Conservation (phyloP, 1,284 basidiomycete species). For the Cryptococcus jaspeensis region DNA sequence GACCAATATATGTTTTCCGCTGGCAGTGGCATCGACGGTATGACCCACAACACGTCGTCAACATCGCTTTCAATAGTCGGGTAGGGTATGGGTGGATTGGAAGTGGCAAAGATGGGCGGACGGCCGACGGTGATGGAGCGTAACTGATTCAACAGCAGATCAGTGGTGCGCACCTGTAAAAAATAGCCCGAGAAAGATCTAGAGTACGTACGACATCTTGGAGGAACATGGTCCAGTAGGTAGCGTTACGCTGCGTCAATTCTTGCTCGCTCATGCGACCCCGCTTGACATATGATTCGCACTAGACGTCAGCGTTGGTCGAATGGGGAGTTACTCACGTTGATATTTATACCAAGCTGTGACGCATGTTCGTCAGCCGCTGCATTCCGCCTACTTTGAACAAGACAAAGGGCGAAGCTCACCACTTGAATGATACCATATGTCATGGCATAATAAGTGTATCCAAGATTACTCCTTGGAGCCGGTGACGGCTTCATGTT, state of each 20-base stretch:
- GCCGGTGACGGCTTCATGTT: not conserved
- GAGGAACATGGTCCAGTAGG: conserved; percentile 22
- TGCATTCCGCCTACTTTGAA: not conserved
- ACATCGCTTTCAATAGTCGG: conserved; percentile 7
- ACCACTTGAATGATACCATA: conserved; percentile 12
- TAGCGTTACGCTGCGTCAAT: conserved; percentile 7
- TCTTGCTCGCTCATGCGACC: conserved; percentile 18
- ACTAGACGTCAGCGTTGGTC: not conserved
- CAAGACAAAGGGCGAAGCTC: not conserved
- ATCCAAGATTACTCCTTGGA: conserved; percentile 7
- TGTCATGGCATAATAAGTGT: conserved; percentile 17
- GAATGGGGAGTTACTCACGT: conserved; percentile 4
- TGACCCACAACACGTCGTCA: conserved; percentile 10
- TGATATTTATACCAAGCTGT: conserved; percentile 14
- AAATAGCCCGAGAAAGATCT: not conserved
- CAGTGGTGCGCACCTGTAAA: not conserved
- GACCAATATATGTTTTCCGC: not conserved
- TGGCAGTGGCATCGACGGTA: not conserved
- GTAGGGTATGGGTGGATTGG: conserved; percentile 1
- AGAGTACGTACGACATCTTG: conserved; percentile 22
- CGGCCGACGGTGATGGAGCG: conserved; percentile 22
- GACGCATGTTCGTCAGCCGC: not conserved
- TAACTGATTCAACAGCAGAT: conserved; percentile 5
- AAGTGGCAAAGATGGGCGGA: conserved; percentile 12
- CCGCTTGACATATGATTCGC: conserved; percentile 9